Evolutionary conservation across 768 basidiomycete genomes (phyloP).

Genomic region (Termitomyces sp.): DNA sequence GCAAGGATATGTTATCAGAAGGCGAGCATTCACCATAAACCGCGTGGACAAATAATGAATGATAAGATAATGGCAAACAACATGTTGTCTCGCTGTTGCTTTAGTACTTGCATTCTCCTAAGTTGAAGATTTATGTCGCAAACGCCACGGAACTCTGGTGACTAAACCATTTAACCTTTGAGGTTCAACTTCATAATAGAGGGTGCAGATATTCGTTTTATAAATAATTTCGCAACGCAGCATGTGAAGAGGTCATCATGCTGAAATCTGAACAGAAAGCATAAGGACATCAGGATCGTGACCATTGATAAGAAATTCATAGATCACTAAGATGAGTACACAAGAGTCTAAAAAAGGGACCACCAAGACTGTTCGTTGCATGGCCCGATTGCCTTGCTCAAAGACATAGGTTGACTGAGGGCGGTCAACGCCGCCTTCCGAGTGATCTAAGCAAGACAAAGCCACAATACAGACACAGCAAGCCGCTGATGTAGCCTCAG

Average conservation of each 20-base stretch:
- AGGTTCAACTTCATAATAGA: background rate
- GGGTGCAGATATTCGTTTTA: background rate
- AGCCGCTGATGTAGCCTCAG: too few relatives aligned
- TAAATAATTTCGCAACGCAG: background rate
- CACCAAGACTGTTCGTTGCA: too few relatives aligned
- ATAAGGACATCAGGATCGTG: background rate
- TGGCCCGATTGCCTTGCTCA: too few relatives aligned
- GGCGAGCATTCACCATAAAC: background rate
- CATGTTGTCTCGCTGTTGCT: background rate
- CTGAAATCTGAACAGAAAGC: background rate
- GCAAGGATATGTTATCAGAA: constrained; percentile 6
- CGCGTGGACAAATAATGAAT: constrained; percentile 1
- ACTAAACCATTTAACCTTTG: background rate
- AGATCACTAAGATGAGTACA: background rate
- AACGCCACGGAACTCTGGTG: background rate
- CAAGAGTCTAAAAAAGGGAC: background rate
- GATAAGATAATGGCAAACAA: background rate
- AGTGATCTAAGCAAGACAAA: too few relatives aligned
- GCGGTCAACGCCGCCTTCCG: background rate
- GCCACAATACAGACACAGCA: too few relatives aligned
- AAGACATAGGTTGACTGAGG: too few relatives aligned
- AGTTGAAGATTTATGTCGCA: background rate
- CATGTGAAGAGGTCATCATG: background rate
- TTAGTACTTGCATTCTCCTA: background rate
- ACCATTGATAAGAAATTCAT: background rate